These are phyloP conservation scores for Globisporangium perplexum DNA, from an alignment of 352 stramenopile genomes.

Conservation along the genomic window DNA sequence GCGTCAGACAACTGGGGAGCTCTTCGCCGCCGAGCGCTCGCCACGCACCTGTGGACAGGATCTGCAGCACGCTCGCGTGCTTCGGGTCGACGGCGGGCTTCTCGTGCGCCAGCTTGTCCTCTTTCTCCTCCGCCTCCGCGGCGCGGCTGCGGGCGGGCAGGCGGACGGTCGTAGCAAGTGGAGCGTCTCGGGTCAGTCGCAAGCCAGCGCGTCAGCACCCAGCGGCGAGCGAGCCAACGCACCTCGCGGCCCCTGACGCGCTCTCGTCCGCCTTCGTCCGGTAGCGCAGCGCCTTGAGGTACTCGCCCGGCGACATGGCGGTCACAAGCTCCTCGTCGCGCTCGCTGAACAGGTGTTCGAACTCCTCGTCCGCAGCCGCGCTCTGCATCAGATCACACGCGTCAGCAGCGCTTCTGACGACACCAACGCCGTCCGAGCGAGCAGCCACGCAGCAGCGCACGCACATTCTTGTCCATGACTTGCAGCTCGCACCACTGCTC, in stretches of 20 bases:
- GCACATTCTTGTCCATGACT: conserved; percentile 64
- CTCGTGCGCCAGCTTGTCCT: conserved; percentile 21
- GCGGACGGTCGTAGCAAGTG: no score
- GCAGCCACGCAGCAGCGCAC: conserved; percentile 5
- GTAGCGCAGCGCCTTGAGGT: conserved; percentile 74
- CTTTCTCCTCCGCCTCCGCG: conserved; percentile 34
- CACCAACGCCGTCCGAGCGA: no score
- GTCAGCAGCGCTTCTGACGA: not conserved
- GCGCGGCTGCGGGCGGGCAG: conserved; percentile 21
- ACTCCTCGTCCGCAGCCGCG: conserved; percentile 51
- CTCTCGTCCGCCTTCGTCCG: conserved; percentile 30
- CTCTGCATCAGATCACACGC: not conserved
- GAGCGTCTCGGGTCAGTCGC: no score
- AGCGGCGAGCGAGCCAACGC: not conserved
- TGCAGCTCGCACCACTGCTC: conserved; percentile 75
- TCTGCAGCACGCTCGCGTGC: conserved; percentile 20
- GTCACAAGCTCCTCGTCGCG: conserved; percentile 69
- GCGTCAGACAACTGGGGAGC: not conserved
- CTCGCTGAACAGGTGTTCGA: conserved; percentile 82
- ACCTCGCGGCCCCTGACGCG: conserved; percentile 11
- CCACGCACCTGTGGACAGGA: conserved; percentile 18
- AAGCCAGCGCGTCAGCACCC: not conserved
- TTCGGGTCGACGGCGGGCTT: conserved; percentile 24
- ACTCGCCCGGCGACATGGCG: conserved; percentile 58
- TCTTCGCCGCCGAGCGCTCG: not conserved